A percentile compares a stretch with the other conserved stretches of the same genome.
Evolutionary conservation across 2,329 filamentous ascomycete species (phyloP).

Genomic region (Botrytis byssoidea): DNA sequence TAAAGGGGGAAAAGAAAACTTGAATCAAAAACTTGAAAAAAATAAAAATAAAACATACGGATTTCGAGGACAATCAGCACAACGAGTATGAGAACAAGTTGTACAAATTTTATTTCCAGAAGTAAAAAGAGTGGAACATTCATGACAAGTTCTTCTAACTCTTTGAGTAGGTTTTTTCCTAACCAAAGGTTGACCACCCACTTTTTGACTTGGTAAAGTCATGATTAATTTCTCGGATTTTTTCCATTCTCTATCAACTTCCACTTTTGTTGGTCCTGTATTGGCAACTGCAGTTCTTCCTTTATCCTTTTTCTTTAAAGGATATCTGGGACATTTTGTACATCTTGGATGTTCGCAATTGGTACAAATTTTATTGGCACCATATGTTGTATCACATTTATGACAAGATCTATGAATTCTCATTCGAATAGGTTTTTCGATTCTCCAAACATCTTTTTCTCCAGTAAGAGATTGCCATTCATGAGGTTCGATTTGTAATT

Average conservation of each 20-base stretch:
- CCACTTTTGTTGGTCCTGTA: constrained; percentile 41
- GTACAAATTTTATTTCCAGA: constrained; percentile 61
- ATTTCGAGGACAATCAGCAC: constrained; percentile 76
- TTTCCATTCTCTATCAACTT: constrained; percentile 30
- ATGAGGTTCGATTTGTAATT: constrained; percentile 39
- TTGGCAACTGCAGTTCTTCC: constrained; percentile 50
- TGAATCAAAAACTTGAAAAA: background rate
- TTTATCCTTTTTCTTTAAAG: constrained; percentile 53
- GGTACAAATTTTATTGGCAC: constrained; percentile 68
- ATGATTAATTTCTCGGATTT: constrained; percentile 51
- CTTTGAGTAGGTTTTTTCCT: constrained; percentile 71
- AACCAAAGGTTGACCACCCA: constrained; percentile 68
- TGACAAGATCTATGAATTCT: constrained; percentile 79
- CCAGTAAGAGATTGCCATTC: constrained; percentile 32
- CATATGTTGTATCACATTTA: constrained; percentile 73
- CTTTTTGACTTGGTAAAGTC: constrained; percentile 59
- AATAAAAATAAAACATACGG: constrained; percentile 56
- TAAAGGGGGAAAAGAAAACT: background rate
- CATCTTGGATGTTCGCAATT: constrained; percentile 79
- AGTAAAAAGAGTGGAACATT: constrained; percentile 64
- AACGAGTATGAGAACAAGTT: constrained; percentile 69
- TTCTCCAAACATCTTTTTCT: constrained; percentile 45
- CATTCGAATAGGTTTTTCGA: constrained; percentile 76
- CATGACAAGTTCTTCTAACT: constrained; percentile 73
- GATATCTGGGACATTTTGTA: constrained; percentile 74